Percentiles rank a stretch among this genome's conserved stretches.
Conservation (phyloP, 1,284 basidiomycete genomes). For the Trichosporon coremiiforme region DNA sequence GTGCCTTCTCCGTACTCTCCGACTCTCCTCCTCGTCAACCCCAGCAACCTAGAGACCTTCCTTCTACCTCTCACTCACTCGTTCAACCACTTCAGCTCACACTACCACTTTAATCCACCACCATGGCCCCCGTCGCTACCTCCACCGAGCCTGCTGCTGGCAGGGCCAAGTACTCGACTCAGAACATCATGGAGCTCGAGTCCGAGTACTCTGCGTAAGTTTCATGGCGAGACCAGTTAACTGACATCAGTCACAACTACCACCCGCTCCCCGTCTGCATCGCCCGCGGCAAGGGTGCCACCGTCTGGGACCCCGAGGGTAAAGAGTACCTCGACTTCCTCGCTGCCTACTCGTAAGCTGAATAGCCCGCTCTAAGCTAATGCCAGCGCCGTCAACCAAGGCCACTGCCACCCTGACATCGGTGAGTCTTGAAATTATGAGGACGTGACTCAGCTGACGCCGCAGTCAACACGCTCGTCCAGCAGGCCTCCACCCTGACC, state of each 20-base stretch:
- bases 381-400: constrained; percentile 80
- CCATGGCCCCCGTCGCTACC: constrained; percentile 43
- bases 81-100: background rate
- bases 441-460: constrained; percentile 21
- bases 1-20: background rate
- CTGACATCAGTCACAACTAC: constrained; percentile 69
- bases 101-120: constrained; percentile 10
- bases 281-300: constrained; percentile 82
- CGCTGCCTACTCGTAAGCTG: constrained; percentile 86
- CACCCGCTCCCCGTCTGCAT: constrained; percentile 95
- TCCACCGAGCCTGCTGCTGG: constrained; percentile 64
- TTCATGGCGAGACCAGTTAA: background rate
- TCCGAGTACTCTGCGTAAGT: constrained; percentile 62
- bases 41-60: background rate
- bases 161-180: constrained; percentile 56
- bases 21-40: background rate
- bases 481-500: constrained; percentile 87
- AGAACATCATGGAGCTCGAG: constrained; percentile 78
- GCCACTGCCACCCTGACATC: constrained; percentile 84
- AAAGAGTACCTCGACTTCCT: constrained; percentile 94
- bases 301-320: constrained; percentile 95
- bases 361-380: constrained; percentile 15
- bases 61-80: background rate
- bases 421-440: constrained; percentile 34
- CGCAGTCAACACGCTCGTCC: constrained; percentile 77